Conservation (phyloP, 2,329 filamentous ascomycete genomes). For the Amauroascus verrucosus region DNA sequence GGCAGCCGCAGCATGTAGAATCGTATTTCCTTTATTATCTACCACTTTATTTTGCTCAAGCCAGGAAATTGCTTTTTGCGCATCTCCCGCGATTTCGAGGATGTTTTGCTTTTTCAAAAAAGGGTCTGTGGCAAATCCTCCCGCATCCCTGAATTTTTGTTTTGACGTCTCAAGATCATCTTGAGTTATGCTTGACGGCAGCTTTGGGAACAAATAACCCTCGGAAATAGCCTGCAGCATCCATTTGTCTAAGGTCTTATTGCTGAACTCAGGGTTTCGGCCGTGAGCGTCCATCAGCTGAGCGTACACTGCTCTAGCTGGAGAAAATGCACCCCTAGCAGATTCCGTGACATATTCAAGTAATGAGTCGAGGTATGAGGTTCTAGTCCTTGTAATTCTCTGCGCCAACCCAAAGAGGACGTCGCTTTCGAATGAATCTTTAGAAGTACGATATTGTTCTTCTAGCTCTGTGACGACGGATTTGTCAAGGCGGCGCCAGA, state of each 20-base stretch:
- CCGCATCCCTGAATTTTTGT: constrained; percentile 18
- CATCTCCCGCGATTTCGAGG: constrained; percentile 14
- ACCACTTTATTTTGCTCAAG: constrained; percentile 13
- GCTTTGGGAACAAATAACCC: constrained; percentile 19
- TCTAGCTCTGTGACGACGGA: constrained; percentile 21
- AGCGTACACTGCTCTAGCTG: constrained; percentile 22
- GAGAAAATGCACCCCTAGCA: constrained; percentile 19
- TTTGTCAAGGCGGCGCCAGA: constrained; percentile 23
- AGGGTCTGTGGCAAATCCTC: constrained; percentile 21
- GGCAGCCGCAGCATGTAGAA: constrained; percentile 22
- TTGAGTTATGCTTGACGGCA: constrained; percentile 3
- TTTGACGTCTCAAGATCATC: constrained; percentile 16
- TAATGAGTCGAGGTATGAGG: constrained; percentile 20
- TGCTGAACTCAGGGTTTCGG: constrained; percentile 15
- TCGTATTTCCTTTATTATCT: constrained; percentile 21
- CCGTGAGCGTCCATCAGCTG: constrained; percentile 22
- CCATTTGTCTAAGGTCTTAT: constrained; percentile 19
- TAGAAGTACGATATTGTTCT: constrained; percentile 18
- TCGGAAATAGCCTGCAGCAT: constrained; percentile 21
- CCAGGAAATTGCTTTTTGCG: constrained; percentile 13
- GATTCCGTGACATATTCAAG: constrained; percentile 20
- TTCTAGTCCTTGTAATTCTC: constrained; percentile 18
- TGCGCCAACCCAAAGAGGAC: constrained; percentile 23
- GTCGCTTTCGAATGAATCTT: constrained; percentile 19
- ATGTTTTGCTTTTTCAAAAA: constrained; percentile 19